A percentile compares a stretch with the other conserved stretches of the same genome.
Conservation (phyloP, 108 stramenopile species). For the Pseudonitzschia pungens region DNA sequence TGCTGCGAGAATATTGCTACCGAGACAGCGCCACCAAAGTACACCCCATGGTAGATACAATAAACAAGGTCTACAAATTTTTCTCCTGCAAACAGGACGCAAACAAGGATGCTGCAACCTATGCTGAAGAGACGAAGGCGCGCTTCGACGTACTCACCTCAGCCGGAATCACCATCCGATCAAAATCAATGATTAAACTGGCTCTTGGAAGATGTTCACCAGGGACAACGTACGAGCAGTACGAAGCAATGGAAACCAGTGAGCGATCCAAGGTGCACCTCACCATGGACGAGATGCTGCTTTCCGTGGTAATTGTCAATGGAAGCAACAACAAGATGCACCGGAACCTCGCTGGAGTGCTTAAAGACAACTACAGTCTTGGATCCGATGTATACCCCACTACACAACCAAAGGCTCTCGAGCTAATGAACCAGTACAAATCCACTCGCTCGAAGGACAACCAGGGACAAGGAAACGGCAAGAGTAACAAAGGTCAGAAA, state of each 20-base stretch:
- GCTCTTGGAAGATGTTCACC: background rate
- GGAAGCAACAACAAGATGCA: background rate
- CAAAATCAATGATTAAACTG: background rate
- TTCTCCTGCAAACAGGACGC: background rate
- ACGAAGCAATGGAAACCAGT: background rate
- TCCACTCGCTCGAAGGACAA: background rate
- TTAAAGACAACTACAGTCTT: background rate
- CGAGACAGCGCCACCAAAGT: too few relatives aligned
- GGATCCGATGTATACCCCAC: background rate
- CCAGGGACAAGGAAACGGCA: too few relatives aligned
- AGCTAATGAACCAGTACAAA: background rate
- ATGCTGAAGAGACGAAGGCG: background rate
- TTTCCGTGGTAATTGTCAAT: background rate
- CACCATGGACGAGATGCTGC: background rate
- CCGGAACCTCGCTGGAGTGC: background rate
- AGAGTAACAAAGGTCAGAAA: too few relatives aligned
- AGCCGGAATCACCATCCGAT: background rate
- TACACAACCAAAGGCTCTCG: background rate
- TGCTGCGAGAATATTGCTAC: too few relatives aligned
- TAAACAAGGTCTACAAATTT: background rate
- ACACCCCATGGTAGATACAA: too few relatives aligned
- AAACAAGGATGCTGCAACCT: background rate
- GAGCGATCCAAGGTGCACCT: background rate
- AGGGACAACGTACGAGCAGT: background rate
- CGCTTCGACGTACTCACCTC: background rate